Base-by-base conservation (phyloP, 257 asterid species). In the Coffea eugenioides region DNA sequence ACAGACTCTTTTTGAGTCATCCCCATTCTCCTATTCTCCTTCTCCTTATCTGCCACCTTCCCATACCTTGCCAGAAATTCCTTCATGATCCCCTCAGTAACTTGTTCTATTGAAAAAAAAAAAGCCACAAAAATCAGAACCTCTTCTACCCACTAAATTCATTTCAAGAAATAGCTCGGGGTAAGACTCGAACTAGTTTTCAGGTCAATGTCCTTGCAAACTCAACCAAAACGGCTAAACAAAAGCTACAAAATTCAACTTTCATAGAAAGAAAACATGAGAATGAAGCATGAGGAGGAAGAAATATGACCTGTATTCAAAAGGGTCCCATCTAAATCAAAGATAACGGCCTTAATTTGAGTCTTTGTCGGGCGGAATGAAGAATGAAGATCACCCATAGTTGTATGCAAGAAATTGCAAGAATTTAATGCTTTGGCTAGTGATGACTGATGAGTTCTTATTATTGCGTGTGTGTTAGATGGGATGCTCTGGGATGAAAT, bases 251-350 rank as follows among this genome's bases (percentile, higher is more conserved):
- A 13, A 34, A 7, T 8, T 54, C 77, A 54, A 54, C 34, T 43
- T 52, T 21, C 27, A 73, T 25, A 49, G n/a, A 76, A 82, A 2
- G 12, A 5, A 81, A 68, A 27, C 12, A 21, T 4, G 43, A 25
- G 78, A 62, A 39, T 65, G 36, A 74, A 27, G 0, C 4, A 20
- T 52, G 9, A 20, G 67, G 16, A 5, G 59, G 65, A 68, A 59
- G 56, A 79, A 69, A 43, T 15, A 66, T 8, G 23, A 92, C 98
- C 97, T 66, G 97, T 89, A 82, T 88, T 91, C 80, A 94, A 82
- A 83, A 94, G 94, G 86, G 98, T 94, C 3, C 97, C 97, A 65
- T 92, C 97, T 91, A 94, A 89, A 92, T 91, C 98, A 83, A 94
- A 91, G 49, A 92, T 91, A 75, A 94, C 92, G 72, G 98, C 96